Percentiles rank a stretch among this genome's conserved stretches.
These are phyloP conservation scores for Aspergillus sp. DNA, from an alignment of 2,329 filamentous ascomycete genomes.

Conservation along the genomic window DNA sequence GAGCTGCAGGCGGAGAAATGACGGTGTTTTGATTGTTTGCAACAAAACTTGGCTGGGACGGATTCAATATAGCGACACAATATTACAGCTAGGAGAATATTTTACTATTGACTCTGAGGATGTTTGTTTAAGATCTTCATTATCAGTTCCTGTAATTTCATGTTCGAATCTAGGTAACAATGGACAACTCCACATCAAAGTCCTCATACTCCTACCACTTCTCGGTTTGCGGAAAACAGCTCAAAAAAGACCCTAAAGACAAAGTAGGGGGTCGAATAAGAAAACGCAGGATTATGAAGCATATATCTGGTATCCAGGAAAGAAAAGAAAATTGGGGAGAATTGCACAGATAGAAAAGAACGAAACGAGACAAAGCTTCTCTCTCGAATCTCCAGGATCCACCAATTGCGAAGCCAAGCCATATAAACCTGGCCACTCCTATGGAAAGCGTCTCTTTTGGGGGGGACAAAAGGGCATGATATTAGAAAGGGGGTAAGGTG, in stretches of 20 bases:
- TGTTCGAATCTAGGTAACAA: too few species aligned
- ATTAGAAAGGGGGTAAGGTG: conserved; percentile 14
- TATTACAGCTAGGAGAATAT: too few species aligned
- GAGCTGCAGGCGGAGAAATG: background rate
- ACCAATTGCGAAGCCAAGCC: background rate
- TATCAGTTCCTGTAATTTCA: too few species aligned
- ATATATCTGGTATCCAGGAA: conserved; percentile 17
- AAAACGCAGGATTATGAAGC: conserved; percentile 13
- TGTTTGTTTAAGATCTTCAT: too few species aligned
- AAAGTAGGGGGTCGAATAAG: conserved; percentile 6
- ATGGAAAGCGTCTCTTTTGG: conserved; percentile 7
- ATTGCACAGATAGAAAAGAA: conserved; percentile 8
- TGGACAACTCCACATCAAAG: too few species aligned
- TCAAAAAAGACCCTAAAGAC: conserved; percentile 3
- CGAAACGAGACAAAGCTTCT: conserved; percentile 9
- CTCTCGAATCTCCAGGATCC: conserved; percentile 10
- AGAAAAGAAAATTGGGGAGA: conserved; percentile 5
- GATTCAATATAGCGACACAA: too few species aligned
- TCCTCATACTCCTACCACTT: too few species aligned
- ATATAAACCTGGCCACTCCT: background rate
- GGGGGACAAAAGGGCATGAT: conserved; percentile 9
- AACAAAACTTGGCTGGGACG: too few species aligned
- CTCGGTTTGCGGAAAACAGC: too few species aligned
- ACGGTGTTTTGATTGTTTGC: too few species aligned
- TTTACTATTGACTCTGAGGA: too few species aligned